Conservation (phyloP, 169 alveolate genomes). For the Cryptosporidium viatorum region DNA sequence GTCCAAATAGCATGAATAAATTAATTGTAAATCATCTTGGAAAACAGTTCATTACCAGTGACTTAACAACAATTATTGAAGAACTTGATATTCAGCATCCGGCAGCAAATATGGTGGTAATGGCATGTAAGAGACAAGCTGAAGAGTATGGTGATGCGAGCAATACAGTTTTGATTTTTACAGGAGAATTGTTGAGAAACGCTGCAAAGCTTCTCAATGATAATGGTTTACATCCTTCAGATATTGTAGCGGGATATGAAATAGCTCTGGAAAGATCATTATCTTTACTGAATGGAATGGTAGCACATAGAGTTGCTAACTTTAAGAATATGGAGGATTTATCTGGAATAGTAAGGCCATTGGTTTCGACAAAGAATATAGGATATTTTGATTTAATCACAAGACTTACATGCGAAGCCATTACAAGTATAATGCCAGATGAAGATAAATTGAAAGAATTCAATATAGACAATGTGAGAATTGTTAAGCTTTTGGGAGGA, state of each 20-base stretch:
- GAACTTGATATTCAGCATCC: slow-evolving; percentile 99
- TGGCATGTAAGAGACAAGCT: slow-evolving; percentile 97
- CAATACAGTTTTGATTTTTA: slow-evolving; percentile 95
- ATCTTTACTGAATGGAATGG: slow-evolving; percentile 83
- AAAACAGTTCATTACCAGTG: slow-evolving; percentile 96
- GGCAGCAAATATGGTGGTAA: slow-evolving; percentile 97
- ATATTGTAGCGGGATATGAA: slow-evolving; percentile 97
- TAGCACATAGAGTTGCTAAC: slow-evolving; percentile 73
- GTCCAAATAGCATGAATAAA: slow-evolving; percentile 98
- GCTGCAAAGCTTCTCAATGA: slow-evolving; percentile 91
- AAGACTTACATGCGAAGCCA: slow-evolving; percentile 91
- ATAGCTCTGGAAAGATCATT: slow-evolving; percentile 91
- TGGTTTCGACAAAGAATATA: slow-evolving; percentile 81
- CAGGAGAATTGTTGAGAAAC: slow-evolving; percentile 96
- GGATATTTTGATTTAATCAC: slow-evolving; percentile 88
- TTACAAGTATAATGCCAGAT: slow-evolving; percentile 91
- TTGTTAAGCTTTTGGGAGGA: slow-evolving; percentile 97
- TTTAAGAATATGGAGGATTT: slow-evolving; percentile 77
- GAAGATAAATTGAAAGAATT: slow-evolving; percentile 85
- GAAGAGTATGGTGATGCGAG: slow-evolving; percentile 98
- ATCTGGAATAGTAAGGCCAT: slow-evolving; percentile 76
- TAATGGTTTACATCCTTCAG: slow-evolving; percentile 96
- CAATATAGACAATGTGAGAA: slow-evolving; percentile 97
- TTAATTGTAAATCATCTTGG: slow-evolving; percentile 97
- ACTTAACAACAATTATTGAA: slow-evolving; percentile 95